Conservation (phyloP, 2,329 filamentous ascomycete genomes). For the Ophiostoma montium region DNA sequence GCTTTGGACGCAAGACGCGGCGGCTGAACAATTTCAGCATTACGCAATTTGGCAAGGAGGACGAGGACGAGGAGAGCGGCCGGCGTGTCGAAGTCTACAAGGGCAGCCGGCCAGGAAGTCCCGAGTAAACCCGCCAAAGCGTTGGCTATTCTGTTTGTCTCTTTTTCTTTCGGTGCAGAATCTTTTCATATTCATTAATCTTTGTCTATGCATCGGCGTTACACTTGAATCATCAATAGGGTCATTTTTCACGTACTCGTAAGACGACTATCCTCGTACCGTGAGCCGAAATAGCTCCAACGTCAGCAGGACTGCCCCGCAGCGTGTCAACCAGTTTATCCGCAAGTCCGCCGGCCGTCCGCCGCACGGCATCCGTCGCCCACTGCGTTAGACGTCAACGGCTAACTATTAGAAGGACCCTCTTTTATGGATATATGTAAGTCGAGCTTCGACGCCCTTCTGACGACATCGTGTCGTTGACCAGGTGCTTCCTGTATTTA, state of each 20-base stretch:
- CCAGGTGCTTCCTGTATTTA: too few species aligned
- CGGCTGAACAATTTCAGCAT: conserved; percentile 39
- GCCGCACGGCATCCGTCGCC: background rate
- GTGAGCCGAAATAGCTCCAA: background rate
- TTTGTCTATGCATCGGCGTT: background rate
- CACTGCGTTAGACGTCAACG: background rate
- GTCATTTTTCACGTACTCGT: too few species aligned
- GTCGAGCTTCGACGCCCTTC: conserved; percentile 1
- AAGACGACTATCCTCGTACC: too few species aligned
- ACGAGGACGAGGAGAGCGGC: conserved; percentile 28
- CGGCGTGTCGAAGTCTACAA: conserved; percentile 22
- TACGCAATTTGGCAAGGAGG: conserved; percentile 37
- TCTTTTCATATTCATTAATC: background rate
- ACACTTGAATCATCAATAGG: too few species aligned
- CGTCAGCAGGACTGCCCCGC: background rate
- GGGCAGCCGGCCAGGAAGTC: conserved; percentile 20
- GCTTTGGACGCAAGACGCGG: conserved; percentile 17
- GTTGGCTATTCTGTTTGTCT: too few species aligned
- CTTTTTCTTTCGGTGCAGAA: background rate
- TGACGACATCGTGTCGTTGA: background rate
- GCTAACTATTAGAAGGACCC: background rate
- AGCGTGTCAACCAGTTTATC: background rate
- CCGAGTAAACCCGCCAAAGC: too few species aligned
- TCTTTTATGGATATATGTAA: background rate
- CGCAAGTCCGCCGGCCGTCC: background rate